Conservation (phyloP, 179 eudicot species). For the Drosera spatulata region DNA sequence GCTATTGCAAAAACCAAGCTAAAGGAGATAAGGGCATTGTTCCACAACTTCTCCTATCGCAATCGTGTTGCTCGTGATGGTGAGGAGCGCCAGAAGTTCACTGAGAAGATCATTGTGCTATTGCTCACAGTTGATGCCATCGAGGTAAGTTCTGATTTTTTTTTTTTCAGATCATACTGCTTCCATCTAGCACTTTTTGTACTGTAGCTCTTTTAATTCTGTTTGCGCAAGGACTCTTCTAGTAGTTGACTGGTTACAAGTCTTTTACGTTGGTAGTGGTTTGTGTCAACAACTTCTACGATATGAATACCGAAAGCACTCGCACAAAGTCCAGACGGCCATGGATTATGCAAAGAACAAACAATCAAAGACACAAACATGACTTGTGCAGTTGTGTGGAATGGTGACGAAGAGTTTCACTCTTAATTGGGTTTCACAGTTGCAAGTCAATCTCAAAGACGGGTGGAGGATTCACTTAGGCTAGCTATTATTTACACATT, state of each 20-base stretch:
- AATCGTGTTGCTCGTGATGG: constrained; percentile 61
- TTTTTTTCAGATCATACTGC: background rate
- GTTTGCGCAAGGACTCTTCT: background rate
- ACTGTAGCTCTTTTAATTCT: no score
- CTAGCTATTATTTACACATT: no score
- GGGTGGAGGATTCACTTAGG: no score
- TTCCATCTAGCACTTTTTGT: background rate
- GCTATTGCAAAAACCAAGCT: constrained; percentile 77
- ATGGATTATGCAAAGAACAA: no score
- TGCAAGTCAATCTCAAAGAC: no score
- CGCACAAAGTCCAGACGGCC: no score
- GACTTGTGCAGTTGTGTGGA: no score
- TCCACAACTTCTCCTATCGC: constrained; percentile 81
- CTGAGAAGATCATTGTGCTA: constrained; percentile 80
- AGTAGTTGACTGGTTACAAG: background rate
- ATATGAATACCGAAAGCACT: no score
- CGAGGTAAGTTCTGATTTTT: constrained; percentile 43
- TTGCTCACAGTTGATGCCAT: constrained; percentile 90
- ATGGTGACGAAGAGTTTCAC: no score
- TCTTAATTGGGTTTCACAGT: no score
- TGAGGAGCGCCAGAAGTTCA: constrained; percentile 79
- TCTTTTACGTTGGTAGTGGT: background rate
- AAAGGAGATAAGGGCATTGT: constrained; percentile 80
- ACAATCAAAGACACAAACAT: no score
- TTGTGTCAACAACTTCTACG: no score